Conservation (phyloP, 768 basidiomycete genomes). For the Pleurotus djamor region DNA sequence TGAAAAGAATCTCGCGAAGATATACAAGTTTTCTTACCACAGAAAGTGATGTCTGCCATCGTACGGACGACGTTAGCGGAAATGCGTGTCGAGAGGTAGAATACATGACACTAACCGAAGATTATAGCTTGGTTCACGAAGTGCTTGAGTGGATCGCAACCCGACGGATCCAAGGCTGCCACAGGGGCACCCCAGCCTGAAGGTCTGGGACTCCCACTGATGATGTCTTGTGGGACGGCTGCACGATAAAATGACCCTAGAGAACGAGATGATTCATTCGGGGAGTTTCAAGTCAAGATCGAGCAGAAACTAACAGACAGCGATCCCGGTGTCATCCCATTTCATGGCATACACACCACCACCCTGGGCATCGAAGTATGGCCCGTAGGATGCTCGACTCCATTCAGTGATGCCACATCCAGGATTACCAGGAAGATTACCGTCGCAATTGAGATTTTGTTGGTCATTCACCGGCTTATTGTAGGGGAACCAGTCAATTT, state of each 20-base stretch:
- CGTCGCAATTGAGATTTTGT: conserved; percentile 56
- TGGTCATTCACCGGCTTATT: conserved; percentile 43
- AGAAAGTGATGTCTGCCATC: conserved; percentile 73
- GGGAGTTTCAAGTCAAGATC: not conserved
- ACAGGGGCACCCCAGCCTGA: conserved; percentile 67
- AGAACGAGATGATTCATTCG: conserved; percentile 7
- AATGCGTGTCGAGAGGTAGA: too few species aligned
- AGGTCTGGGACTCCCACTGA: conserved; percentile 59
- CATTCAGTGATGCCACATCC: conserved; percentile 81
- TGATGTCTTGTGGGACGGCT: conserved; percentile 69
- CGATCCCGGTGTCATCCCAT: conserved; percentile 79
- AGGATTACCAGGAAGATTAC: conserved; percentile 51
- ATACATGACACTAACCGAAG: too few species aligned
- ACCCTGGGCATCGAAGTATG: conserved; percentile 72
- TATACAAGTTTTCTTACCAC: too few species aligned
- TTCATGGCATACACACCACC: conserved; percentile 90
- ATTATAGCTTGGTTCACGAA: conserved; percentile 74
- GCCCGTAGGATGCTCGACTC: conserved; percentile 83
- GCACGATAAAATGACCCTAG: conserved; percentile 83
- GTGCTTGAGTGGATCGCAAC: conserved; percentile 55
- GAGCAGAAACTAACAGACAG: conserved; percentile 57
- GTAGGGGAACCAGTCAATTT: conserved; percentile 17
- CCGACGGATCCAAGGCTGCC: conserved; percentile 50
- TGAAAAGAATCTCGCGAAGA: too few species aligned
- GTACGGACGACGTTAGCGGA: too few species aligned